Percentiles rank a stretch among this genome's conserved stretches.
Evolutionary conservation across 257 asterid genomes (phyloP).

Genomic region (Verbascum thapsus): DNA sequence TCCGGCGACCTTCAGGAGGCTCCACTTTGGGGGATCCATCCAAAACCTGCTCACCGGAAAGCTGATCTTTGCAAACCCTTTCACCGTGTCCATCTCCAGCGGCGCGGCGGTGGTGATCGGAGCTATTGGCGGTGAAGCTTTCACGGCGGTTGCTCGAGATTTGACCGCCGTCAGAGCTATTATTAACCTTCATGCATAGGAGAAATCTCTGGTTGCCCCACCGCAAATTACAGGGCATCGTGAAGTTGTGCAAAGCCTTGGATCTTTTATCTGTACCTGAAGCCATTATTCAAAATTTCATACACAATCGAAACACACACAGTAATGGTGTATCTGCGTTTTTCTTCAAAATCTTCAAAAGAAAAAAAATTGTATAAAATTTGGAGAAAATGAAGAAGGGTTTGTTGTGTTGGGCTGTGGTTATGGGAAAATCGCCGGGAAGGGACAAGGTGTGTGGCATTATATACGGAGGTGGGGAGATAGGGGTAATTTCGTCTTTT

Average conservation of each 20-base stretch:
- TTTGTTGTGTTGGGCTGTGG: neutral
- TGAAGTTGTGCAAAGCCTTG: slow-evolving; percentile 68
- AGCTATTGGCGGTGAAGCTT: slow-evolving; percentile 1
- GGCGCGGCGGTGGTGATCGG: slow-evolving; percentile 31
- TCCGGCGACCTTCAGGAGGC: slow-evolving; percentile 10
- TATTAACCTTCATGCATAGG: slow-evolving; percentile 66
- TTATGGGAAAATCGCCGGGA: slow-evolving; percentile 39
- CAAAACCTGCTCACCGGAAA: slow-evolving; percentile 11
- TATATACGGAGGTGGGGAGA: slow-evolving; percentile 25
- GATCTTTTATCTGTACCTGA: slow-evolving; percentile 67
- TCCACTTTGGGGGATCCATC: slow-evolving; percentile 31
- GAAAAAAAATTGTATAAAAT: neutral
- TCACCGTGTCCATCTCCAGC: slow-evolving; percentile 19
- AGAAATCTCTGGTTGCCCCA: slow-evolving; percentile 70
- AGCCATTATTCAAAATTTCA: slow-evolving; percentile 32
- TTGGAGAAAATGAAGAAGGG: slow-evolving; percentile 3
- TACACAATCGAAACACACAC: too few species aligned
- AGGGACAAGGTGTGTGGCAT: slow-evolving; percentile 21
- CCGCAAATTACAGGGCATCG: slow-evolving; percentile 53
- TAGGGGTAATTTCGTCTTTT: slow-evolving; percentile 1
- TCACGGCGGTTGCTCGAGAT: slow-evolving; percentile 33
- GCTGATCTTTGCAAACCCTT: slow-evolving; percentile 18
- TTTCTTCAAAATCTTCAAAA: too few species aligned
- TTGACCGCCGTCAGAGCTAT: slow-evolving; percentile 44
- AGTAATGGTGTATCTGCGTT: too few species aligned